Evolutionary conservation across 2,329 filamentous ascomycete species (phyloP).

Genomic region (Colletotrichum sp.): DNA sequence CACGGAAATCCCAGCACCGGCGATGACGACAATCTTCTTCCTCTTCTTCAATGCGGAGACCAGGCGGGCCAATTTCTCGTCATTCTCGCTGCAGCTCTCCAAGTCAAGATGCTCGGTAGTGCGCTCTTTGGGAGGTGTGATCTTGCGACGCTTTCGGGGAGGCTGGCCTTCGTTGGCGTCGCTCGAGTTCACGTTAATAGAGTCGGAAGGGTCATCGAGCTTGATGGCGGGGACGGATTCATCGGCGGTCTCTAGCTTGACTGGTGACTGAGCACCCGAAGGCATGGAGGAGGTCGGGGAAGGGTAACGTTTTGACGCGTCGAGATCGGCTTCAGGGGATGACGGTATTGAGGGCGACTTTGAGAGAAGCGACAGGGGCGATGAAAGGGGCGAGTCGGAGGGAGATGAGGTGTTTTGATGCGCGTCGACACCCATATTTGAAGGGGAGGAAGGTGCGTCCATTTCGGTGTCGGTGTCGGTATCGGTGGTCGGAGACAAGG

Average conservation of each 20-base stretch:
- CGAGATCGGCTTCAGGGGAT: constrained; percentile 41
- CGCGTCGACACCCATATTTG: constrained; percentile 18
- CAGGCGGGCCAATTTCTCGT: constrained; percentile 70
- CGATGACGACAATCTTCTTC: constrained; percentile 96
- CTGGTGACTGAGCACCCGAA: constrained; percentile 57
- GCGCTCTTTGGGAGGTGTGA: constrained; percentile 66
- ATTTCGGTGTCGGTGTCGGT: constrained; percentile 4
- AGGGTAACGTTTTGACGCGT: constrained; percentile 53
- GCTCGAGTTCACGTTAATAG: constrained; percentile 27
- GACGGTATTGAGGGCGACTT: constrained; percentile 57
- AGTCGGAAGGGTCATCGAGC: constrained; percentile 23
- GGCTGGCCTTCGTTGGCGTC: constrained; percentile 71
- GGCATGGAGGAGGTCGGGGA: constrained; percentile 49
- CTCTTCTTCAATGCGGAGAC: constrained; percentile 81
- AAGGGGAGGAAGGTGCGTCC: constrained; percentile 6
- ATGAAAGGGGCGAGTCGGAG: constrained; percentile 50
- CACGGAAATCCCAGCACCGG: constrained; percentile 95
- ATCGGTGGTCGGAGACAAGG: background rate
- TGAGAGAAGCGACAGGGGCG: constrained; percentile 59
- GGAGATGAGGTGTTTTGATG: constrained; percentile 20
- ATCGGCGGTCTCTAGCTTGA: constrained; percentile 47
- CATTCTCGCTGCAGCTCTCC: constrained; percentile 47
- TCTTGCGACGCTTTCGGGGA: constrained; percentile 78
- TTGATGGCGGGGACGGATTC: constrained; percentile 32
- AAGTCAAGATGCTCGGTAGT: constrained; percentile 86